Evolutionary conservation across 306 rosid species (phyloP).

Genomic region (Trichosanthes cucumerina): DNA sequence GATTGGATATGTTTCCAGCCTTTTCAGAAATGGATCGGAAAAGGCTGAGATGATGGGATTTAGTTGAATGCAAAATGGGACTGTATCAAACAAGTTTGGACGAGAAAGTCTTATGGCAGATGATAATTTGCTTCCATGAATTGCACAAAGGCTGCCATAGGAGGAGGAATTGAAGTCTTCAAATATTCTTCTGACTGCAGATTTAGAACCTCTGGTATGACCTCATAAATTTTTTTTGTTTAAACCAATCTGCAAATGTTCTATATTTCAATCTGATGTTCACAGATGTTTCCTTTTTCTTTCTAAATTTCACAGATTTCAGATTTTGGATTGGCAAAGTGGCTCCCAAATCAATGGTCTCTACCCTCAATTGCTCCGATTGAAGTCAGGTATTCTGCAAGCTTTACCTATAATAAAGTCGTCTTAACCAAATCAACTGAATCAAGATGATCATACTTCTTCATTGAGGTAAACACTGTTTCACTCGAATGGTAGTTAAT

Average conservation of each 20-base stretch:
- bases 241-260: not conserved
- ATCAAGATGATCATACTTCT: not conserved
- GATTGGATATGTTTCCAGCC: not conserved
- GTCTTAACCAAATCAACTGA: not conserved
- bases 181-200: slow-evolving; percentile 48
- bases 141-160: slow-evolving; percentile 81
- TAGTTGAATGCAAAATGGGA: not conserved
- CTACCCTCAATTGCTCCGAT: slow-evolving; percentile 87
- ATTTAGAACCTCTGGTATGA: slow-evolving; percentile 60
- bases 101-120: not conserved
- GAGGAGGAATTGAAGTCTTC: slow-evolving; percentile 38
- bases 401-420: not conserved
- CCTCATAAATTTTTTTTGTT: not conserved
- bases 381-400: slow-evolving; percentile 49
- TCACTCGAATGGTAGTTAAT: not conserved
- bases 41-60: too few species aligned
- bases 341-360: slow-evolving; percentile 92
- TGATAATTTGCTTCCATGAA: slow-evolving; percentile 34
- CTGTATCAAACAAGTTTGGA: too few species aligned
- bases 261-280: not conserved
- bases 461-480: not conserved
- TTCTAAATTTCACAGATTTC: slow-evolving; percentile 44
- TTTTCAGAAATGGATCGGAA: not conserved
- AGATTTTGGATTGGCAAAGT: slow-evolving; percentile 78
- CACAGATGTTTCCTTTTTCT: not conserved